These are phyloP conservation scores for Mangifera indica DNA, from an alignment of 345 rosid species.

Conservation along the genomic window DNA sequence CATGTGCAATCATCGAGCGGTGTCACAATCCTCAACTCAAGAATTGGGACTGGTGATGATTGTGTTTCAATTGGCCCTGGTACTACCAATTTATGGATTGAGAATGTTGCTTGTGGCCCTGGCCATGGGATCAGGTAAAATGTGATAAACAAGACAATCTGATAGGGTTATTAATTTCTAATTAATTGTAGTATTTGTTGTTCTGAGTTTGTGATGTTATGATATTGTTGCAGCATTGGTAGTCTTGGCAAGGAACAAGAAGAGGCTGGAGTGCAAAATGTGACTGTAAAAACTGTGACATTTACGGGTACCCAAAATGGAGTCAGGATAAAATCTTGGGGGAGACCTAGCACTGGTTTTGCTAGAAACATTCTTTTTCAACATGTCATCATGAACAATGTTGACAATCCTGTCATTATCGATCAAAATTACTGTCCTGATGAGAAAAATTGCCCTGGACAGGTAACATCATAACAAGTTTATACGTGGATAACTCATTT, in stretches of 20 bases:
- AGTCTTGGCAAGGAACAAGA: constrained; percentile 48
- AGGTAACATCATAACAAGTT: no score
- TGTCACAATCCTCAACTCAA: no score
- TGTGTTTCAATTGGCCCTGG: no score
- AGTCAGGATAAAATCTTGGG: constrained; percentile 76
- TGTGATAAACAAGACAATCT: no score
- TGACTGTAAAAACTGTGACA: constrained; percentile 40
- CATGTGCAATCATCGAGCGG: background rate
- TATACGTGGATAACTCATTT: no score
- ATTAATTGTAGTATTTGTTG: no score
- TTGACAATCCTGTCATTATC: constrained; percentile 55
- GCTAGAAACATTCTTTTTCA: constrained; percentile 57
- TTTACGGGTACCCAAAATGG: constrained; percentile 54
- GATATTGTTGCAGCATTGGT: constrained; percentile 43
- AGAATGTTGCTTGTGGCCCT: no score
- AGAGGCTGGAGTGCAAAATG: constrained; percentile 62
- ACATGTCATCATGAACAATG: constrained; percentile 46
- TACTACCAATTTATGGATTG: no score
- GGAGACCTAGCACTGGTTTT: constrained; percentile 49
- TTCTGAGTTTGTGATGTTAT: background rate
- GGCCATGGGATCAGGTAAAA: no score
- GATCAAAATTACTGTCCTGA: constrained; percentile 46
- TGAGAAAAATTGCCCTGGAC: no score
- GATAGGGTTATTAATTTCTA: no score
- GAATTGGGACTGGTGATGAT: no score